These are phyloP conservation scores for Cercospora janseana DNA, from an alignment of 2,329 filamentous ascomycete species.

Conservation along the genomic window DNA sequence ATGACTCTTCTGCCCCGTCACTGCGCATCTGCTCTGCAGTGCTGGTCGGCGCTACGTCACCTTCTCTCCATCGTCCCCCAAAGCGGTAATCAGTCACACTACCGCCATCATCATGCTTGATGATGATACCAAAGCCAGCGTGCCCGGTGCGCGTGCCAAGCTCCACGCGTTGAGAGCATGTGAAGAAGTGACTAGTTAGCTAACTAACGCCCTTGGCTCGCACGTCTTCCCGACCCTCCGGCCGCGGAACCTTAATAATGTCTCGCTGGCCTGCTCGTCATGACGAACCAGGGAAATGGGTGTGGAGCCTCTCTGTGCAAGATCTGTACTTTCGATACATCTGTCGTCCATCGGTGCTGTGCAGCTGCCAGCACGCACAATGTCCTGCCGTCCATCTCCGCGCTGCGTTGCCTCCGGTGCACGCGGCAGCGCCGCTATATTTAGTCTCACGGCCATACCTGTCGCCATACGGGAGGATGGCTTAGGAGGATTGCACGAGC, in stretches of 20 bases:
- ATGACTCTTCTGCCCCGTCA: background rate
- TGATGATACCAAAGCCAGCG: too few relatives aligned
- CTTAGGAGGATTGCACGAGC: background rate
- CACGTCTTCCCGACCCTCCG: slow-evolving; percentile 1
- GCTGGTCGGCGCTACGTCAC: slow-evolving; percentile 8
- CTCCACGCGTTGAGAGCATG: slow-evolving; percentile 11
- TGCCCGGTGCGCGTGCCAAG: background rate
- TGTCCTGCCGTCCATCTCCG: too few relatives aligned
- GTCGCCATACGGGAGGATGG: background rate
- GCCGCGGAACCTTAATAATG: slow-evolving; percentile 2
- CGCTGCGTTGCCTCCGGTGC: too few relatives aligned
- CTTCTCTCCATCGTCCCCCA: background rate
- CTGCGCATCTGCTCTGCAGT: background rate
- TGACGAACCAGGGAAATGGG: too few relatives aligned
- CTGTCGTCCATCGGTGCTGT: too few relatives aligned
- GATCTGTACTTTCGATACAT: background rate
- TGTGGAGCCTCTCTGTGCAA: slow-evolving; percentile 1
- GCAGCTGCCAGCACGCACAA: too few relatives aligned
- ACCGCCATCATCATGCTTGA: slow-evolving; percentile 12
- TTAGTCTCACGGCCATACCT: background rate
- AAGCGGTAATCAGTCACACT: slow-evolving; percentile 15
- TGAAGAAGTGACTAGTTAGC: slow-evolving; percentile 11
- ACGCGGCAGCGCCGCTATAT: slow-evolving; percentile 2
- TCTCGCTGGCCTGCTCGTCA: too few relatives aligned
- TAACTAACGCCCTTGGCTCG: background rate